Conservation (phyloP, 495 filamentous ascomycete genomes). For the Polyplosphaeria fusca region DNA sequence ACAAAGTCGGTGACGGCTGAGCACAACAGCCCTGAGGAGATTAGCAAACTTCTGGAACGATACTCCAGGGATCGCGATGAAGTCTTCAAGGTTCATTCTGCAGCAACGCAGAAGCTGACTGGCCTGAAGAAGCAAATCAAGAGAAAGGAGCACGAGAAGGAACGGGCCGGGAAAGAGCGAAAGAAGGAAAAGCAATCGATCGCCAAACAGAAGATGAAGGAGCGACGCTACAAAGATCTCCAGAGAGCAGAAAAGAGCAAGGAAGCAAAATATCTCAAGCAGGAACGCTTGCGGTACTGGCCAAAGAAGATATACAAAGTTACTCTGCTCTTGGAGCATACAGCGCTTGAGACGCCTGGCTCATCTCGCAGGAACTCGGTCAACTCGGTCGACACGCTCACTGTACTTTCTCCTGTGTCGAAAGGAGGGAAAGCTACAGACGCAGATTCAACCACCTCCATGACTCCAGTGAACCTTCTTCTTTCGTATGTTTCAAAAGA, state of each 20-base stretch:
- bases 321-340: constrained; percentile 55
- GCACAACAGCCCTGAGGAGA: constrained; percentile 33
- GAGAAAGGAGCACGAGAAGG: constrained; percentile 41
- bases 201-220: constrained; percentile 40
- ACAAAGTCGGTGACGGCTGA: constrained; percentile 10
- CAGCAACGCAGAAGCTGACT: constrained; percentile 37
- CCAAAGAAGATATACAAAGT: constrained; percentile 57
- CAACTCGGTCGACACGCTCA: constrained; percentile 40
- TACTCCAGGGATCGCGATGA: constrained; percentile 51
- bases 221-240: constrained; percentile 38
- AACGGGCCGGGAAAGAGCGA: constrained; percentile 39
- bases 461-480: constrained; percentile 48
- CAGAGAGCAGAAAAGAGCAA: constrained; percentile 45
- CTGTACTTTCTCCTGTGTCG: no score
- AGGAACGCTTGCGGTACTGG: constrained; percentile 56
- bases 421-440: constrained; percentile 30
- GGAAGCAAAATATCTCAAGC: constrained; percentile 51
- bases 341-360: constrained; percentile 47
- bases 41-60: constrained; percentile 40
- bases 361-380: constrained; percentile 58
- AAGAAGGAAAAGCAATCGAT: constrained; percentile 40
- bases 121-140: constrained; percentile 33
- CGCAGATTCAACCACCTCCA: constrained; percentile 28
- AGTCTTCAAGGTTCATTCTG: constrained; percentile 46
- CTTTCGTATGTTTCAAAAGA: constrained; percentile 63